Evolutionary conservation across 768 basidiomycete genomes (phyloP).

Genomic region (Lactifluus piperatus): DNA sequence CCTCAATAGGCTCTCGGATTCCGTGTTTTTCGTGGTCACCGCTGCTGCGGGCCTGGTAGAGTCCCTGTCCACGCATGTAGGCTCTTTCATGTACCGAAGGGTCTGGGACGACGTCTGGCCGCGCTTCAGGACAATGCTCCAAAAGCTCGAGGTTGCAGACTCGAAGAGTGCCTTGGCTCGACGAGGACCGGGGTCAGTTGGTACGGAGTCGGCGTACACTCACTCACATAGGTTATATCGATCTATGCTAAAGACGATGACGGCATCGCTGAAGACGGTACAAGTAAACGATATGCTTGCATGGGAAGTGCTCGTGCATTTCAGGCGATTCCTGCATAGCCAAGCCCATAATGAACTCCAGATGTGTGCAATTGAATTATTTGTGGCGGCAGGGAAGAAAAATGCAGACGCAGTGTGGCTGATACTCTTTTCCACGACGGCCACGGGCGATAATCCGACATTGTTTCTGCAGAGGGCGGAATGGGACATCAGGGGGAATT

Average conservation of each 20-base stretch:
- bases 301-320: slow-evolving; percentile 76
- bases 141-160: slow-evolving; percentile 54
- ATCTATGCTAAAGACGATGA: slow-evolving; percentile 70
- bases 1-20: slow-evolving; percentile 68
- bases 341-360: slow-evolving; percentile 71
- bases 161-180: slow-evolving; percentile 55
- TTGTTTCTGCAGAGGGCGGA: slow-evolving; percentile 43
- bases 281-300: slow-evolving; percentile 58
- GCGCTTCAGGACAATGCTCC: slow-evolving; percentile 54
- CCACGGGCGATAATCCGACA: slow-evolving; percentile 33
- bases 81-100: slow-evolving; percentile 76
- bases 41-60: slow-evolving; percentile 72
- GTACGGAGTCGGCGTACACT: slow-evolving; percentile 67
- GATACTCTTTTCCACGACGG: slow-evolving; percentile 48
- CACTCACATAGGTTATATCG: slow-evolving; percentile 73
- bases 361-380: slow-evolving; percentile 53
- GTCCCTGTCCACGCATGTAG: slow-evolving; percentile 56
- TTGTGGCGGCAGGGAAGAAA: slow-evolving; percentile 43
- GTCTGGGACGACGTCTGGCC: slow-evolving; percentile 97
- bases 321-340: slow-evolving; percentile 66
- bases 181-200: slow-evolving; percentile 40
- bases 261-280: slow-evolving; percentile 54
- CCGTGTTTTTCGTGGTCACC: slow-evolving; percentile 70
- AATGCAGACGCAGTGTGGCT: slow-evolving; percentile 87
- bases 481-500: slow-evolving; percentile 54